Base-by-base conservation (phyloP, 2,329 filamentous ascomycete genomes). In the Microdochium paspali region DNA sequence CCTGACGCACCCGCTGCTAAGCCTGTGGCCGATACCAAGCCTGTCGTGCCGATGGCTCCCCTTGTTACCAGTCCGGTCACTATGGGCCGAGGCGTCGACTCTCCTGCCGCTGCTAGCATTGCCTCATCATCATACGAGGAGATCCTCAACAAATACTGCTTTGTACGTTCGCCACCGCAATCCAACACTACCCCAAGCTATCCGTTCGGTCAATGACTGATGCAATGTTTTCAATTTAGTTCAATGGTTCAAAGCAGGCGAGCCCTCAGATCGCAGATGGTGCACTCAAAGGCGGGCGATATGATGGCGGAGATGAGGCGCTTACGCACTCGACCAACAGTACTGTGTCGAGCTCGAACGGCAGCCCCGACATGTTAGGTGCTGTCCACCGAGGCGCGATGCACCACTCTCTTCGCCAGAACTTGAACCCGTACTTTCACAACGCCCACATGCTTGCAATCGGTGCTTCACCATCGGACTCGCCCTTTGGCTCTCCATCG, bases 141-240 rank as follows among this genome's bases (percentile, higher is more conserved):
- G 70, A 79, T 98, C 55, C 86, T 98, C 67, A 90, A 95, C 74
- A 96, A 95, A 74, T 98, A 95, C 77, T 98, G 93, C 78, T 98
- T 97, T 81, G 91, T 96, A 91, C 82, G 91, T 95, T 77, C 77
- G 62, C 67, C 67, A 55, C 63, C 31, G 15, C 43, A 42, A n/a
- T n/a, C n/a, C 32, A 48, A 30, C 35, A 45, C 47, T 47, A 58
- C 58, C 21, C 21, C n/a, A 9, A 18, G 15, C 21, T 21, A 31
- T 32, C 15, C 31, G 44, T 21, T 13, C n/a, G 5, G 49, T 46
- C 45, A 46, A 46, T 50, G 21, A 58, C 59, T 59, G 58, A 61
- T 53, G 42, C 35, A 44, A 52, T 24, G 44, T 35, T 47, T 54
- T 54, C 63, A 20, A 40, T 40, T 18, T 62, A 83, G 80, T 84